Conservation (phyloP, 2,329 filamentous ascomycete genomes). For the Nannizzia gypsea region DNA sequence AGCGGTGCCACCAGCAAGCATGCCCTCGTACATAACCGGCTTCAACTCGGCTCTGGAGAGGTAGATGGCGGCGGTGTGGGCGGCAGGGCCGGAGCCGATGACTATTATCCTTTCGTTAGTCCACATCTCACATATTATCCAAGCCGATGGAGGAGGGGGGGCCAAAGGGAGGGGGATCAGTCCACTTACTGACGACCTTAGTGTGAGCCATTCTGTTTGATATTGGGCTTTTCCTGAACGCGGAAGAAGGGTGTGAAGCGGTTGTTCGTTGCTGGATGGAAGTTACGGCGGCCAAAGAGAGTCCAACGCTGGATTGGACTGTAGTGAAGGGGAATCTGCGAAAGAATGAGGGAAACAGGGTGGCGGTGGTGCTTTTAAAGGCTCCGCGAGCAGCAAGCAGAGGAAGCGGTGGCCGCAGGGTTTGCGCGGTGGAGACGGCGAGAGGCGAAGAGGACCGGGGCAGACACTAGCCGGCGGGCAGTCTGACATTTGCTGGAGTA, state of each 20-base stretch:
- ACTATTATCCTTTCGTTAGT: slow-evolving; percentile 33
- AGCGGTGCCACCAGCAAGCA: slow-evolving; percentile 93
- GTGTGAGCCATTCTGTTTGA: slow-evolving; percentile 64
- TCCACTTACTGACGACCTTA: slow-evolving; percentile 71
- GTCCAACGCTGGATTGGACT: slow-evolving; percentile 60
- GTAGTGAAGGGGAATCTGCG: slow-evolving; percentile 50
- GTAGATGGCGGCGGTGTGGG: slow-evolving; percentile 95
- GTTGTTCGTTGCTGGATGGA: slow-evolving; percentile 51
- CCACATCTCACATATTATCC: neutral
- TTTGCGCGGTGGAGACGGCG: slow-evolving; percentile 1
- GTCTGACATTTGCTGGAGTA: neutral
- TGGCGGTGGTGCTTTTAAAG: slow-evolving; percentile 44
- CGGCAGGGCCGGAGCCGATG: slow-evolving; percentile 89
- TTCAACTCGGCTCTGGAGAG: slow-evolving; percentile 87
- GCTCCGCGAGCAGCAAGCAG: neutral
- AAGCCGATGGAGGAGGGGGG: no score
- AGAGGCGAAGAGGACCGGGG: neutral
- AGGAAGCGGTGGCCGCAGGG: neutral
- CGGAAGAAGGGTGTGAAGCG: slow-evolving; percentile 29
- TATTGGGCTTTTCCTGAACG: slow-evolving; percentile 16
- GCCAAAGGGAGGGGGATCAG: neutral
- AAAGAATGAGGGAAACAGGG: slow-evolving; percentile 81
- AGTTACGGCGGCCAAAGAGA: slow-evolving; percentile 61
- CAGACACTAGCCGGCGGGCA: neutral
- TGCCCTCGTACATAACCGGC: slow-evolving; percentile 93